These are phyloP conservation scores for Glaciozyma antarctica DNA, from an alignment of 768 basidiomycete genomes.

Conservation along the genomic window DNA sequence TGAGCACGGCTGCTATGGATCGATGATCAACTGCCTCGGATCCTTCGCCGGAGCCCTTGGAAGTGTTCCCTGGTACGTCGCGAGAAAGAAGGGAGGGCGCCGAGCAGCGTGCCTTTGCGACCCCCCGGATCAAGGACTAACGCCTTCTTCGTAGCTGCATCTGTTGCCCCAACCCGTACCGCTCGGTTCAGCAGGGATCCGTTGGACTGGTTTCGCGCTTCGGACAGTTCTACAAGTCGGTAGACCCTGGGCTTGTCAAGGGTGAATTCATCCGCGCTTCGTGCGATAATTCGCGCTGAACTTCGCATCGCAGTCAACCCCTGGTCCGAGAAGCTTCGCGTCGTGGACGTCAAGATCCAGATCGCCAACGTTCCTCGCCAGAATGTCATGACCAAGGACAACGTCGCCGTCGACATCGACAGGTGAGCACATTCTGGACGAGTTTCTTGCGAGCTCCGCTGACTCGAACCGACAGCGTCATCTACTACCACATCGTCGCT, in stretches of 20 bases:
- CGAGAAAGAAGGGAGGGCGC: too few relatives aligned
- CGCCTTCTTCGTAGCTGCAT: not conserved
- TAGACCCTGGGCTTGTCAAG: conserved; percentile 54
- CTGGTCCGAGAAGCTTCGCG: conserved; percentile 75
- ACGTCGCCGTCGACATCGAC: conserved; percentile 26
- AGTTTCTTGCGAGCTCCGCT: too few relatives aligned
- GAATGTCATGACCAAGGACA: conserved; percentile 60
- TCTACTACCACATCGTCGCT: conserved; percentile 60
- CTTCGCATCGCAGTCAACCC: conserved; percentile 55
- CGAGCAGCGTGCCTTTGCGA: too few relatives aligned
- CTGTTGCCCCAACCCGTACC: conserved; percentile 48
- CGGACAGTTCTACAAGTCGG: conserved; percentile 77
- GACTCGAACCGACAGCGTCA: not conserved
- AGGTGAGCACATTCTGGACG: conserved; percentile 16
- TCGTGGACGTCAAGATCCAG: conserved; percentile 93
- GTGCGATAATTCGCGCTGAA: too few relatives aligned
- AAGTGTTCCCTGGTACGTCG: conserved; percentile 2
- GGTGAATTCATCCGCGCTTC: too few relatives aligned
- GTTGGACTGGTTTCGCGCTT: conserved; percentile 88
- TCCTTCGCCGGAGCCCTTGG: conserved; percentile 22
- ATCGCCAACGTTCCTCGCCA: conserved; percentile 79
- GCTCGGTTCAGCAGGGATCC: conserved; percentile 71
- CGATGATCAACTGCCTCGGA: conserved; percentile 29
- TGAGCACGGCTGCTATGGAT: conserved; percentile 42
- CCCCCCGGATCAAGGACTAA: too few relatives aligned